Conservation (phyloP, 371 early-diverging fungal genomes). For the Rhizomucor pusillus region DNA sequence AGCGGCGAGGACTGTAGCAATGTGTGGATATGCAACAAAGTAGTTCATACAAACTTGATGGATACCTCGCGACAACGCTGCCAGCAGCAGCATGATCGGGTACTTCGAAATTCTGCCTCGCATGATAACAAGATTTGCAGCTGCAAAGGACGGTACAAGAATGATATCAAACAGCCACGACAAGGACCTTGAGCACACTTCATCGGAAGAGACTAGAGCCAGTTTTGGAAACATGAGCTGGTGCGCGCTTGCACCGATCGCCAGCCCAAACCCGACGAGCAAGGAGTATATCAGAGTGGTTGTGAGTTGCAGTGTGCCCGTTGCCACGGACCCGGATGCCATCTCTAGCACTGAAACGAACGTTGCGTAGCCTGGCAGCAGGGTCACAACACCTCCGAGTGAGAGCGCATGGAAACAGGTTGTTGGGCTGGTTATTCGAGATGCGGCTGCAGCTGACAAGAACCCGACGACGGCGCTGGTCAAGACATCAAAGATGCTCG, state of each 20-base stretch:
- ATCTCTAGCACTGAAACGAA: constrained; percentile 73
- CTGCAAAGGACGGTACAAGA: constrained; percentile 25
- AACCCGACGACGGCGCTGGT: constrained; percentile 58
- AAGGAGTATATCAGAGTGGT: constrained; percentile 71
- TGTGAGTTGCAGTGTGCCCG: constrained; percentile 73
- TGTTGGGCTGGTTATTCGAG: constrained; percentile 20
- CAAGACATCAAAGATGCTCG: constrained; percentile 60
- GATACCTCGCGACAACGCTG: constrained; percentile 20
- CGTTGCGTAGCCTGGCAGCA: constrained; percentile 67
- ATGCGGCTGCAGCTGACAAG: constrained; percentile 34
- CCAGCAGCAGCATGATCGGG: constrained; percentile 21
- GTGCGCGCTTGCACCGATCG: constrained; percentile 57
- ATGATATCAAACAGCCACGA: constrained; percentile 23
- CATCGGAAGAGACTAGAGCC: constrained; percentile 13
- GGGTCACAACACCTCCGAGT: constrained; percentile 56
- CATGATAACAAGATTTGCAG: constrained; percentile 19
- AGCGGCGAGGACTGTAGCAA: constrained; percentile 27
- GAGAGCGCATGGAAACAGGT: constrained; percentile 60
- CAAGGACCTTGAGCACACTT: constrained; percentile 18
- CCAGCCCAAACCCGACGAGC: constrained; percentile 70
- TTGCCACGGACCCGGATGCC: constrained; percentile 70
- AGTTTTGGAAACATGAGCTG: constrained; percentile 26
- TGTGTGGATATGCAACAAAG: constrained; percentile 26
- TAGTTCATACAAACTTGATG: constrained; percentile 17
- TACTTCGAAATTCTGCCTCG: constrained; percentile 17